These are phyloP conservation scores for Kodamaea neixiangensis DNA, from an alignment of 805 yeast species.

Conservation along the genomic window DNA sequence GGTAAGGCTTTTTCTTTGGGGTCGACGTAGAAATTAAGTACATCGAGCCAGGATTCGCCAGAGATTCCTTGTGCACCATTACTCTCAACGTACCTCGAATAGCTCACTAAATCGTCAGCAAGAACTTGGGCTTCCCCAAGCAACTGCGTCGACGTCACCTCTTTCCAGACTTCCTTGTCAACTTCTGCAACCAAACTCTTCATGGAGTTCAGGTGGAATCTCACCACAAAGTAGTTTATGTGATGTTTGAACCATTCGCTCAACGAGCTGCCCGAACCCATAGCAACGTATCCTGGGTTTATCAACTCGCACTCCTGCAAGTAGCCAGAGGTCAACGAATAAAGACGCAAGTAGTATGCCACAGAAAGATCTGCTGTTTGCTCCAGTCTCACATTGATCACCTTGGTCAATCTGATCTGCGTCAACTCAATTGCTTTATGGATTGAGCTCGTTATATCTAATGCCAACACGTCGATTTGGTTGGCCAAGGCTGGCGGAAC, in stretches of 20 bases:
- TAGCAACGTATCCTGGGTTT: conserved; percentile 63
- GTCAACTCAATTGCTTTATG: conserved; percentile 67
- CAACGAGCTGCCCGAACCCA: conserved; percentile 51
- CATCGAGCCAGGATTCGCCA: conserved; percentile 29
- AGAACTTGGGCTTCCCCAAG: conserved; percentile 29
- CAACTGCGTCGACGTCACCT: conserved; percentile 52
- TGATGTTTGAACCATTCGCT: conserved; percentile 70
- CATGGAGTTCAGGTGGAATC: conserved; percentile 54
- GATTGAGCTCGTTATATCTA: conserved; percentile 69
- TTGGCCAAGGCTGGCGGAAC: conserved; percentile 25
- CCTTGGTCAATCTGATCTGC: conserved; percentile 75
- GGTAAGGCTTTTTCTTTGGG: neutral
- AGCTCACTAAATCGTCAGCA: conserved; percentile 27
- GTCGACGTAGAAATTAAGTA: conserved; percentile 23
- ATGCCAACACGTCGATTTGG: conserved; percentile 48
- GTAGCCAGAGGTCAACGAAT: conserved; percentile 66
- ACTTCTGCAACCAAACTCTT: conserved; percentile 49
- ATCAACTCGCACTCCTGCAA: conserved; percentile 81
- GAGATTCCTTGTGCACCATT: conserved; percentile 22
- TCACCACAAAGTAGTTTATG: conserved; percentile 55
- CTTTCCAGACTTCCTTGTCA: conserved; percentile 80
- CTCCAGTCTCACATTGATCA: conserved; percentile 75
- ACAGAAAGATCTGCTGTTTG: conserved; percentile 59
- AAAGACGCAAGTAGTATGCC: conserved; percentile 66
- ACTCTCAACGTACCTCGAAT: conserved; percentile 24